Conservation (phyloP, 208 protist species). For the Leishmania mexicana region DNA sequence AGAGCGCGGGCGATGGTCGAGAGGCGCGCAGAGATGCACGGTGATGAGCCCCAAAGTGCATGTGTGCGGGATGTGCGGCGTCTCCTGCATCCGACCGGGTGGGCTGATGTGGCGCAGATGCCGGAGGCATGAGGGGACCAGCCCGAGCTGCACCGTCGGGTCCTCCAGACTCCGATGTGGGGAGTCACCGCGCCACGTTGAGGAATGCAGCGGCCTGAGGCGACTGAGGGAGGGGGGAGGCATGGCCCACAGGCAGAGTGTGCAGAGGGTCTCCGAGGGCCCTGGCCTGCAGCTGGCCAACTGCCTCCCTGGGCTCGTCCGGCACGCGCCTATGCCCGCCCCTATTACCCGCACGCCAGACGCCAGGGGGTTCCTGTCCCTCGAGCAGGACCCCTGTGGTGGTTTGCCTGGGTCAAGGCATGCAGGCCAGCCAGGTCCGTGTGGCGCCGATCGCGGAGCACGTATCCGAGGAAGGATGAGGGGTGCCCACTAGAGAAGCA, state of each 20-base stretch:
- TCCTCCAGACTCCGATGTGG: neutral
- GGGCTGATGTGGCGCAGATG: neutral
- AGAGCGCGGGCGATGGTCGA: too few species aligned
- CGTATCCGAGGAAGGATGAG: neutral
- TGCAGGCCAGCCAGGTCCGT: neutral
- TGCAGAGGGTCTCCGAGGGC: neutral
- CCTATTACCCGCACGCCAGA: neutral
- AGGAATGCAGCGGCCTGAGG: neutral
- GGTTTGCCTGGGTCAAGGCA: neutral
- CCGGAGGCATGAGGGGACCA: too few species aligned
- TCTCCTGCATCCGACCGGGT: neutral
- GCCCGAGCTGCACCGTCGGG: too few species aligned
- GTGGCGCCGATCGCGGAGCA: neutral
- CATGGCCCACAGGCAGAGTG: neutral
- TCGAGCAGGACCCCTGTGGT: neutral
- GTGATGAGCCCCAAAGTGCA: neutral
- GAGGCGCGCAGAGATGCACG: too few species aligned
- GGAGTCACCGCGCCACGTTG: neutral
- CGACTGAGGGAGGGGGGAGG: neutral
- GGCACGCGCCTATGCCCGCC: neutral
- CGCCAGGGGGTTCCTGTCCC: neutral
- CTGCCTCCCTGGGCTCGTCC: neutral
- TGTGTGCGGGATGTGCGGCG: neutral
- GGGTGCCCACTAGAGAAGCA: neutral
- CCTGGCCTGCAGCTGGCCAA: neutral